Conservation (phyloP, 2,329 filamentous ascomycete genomes). For the Scopulariopsis brevicaulis region DNA sequence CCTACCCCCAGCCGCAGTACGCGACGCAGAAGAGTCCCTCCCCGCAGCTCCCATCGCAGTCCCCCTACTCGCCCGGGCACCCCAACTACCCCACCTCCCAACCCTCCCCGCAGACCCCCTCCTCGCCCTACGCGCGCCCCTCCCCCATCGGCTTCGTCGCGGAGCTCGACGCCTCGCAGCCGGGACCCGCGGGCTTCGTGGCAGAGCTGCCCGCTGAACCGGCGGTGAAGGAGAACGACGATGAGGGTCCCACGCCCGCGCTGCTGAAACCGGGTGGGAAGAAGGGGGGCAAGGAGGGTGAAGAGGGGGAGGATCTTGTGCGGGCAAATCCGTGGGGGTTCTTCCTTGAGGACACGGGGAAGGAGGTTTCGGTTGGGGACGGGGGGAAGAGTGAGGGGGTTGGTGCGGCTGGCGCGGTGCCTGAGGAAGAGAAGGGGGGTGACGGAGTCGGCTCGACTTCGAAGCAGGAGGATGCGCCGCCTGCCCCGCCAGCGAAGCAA, state of each 20-base stretch:
- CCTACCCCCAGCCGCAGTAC: slow-evolving; percentile 2
- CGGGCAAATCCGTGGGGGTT: slow-evolving; percentile 10
- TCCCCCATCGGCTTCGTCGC: slow-evolving; percentile 5
- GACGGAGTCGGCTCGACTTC: neutral
- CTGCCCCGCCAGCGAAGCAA: neutral
- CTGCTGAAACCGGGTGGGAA: neutral
- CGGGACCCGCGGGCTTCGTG: neutral
- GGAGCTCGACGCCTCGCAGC: slow-evolving; percentile 3
- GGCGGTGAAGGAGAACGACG: neutral
- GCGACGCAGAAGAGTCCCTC: neutral
- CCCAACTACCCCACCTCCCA: neutral
- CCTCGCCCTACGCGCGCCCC: neutral
- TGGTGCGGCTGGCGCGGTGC: neutral
- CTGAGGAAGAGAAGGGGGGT: neutral
- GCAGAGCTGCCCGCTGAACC: neutral
- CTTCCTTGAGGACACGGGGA: slow-evolving; percentile 8
- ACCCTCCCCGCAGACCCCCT: neutral
- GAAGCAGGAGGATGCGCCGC: neutral
- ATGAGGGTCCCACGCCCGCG: neutral
- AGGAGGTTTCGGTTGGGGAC: neutral
- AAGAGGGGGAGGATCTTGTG: neutral
- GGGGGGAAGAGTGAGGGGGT: neutral
- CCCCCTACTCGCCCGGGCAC: neutral
- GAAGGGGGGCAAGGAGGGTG: neutral
- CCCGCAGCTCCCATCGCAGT: neutral